A percentile compares a stretch with the other conserved stretches of the same genome.
phyloP scores from a whole-genome alignment of 768 basidiomycete species.

The Suillus americanus region DNA sequence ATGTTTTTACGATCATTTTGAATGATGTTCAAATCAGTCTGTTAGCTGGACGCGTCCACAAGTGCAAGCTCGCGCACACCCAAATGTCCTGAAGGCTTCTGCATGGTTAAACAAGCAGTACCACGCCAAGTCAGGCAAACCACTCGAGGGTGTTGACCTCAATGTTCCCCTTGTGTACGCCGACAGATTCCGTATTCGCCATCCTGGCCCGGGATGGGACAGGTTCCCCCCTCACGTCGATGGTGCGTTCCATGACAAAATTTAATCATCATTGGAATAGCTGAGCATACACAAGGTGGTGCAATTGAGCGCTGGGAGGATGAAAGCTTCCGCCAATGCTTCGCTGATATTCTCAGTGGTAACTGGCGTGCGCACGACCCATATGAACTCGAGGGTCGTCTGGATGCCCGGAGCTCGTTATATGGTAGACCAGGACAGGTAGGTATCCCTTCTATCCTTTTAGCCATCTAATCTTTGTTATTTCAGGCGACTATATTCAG shows the following conservation, averaged over 20 bases:
- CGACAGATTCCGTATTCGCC: constrained; percentile 74
- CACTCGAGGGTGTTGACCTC: constrained; percentile 56
- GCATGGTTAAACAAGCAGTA: constrained; percentile 68
- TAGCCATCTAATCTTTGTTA: constrained; percentile 2
- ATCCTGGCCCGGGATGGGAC: constrained; percentile 59
- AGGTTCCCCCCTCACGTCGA: constrained; percentile 56
- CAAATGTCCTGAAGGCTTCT: constrained; percentile 57
- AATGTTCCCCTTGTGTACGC: constrained; percentile 66
- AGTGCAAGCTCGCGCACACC: constrained; percentile 66
- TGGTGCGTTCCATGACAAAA: constrained; percentile 35
- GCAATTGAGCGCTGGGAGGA: constrained; percentile 79
- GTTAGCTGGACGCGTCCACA: constrained; percentile 52
- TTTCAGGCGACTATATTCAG: constrained; percentile 49
- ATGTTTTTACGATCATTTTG: neutral
- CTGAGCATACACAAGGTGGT: constrained; percentile 48
- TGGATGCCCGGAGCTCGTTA: constrained; percentile 61
- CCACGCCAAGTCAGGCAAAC: constrained; percentile 38
- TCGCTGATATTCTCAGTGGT: constrained; percentile 58
- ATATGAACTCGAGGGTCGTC: constrained; percentile 58
- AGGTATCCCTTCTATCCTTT: constrained; percentile 6
- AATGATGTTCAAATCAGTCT: neutral
- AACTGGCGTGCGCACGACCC: constrained; percentile 68
- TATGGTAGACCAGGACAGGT: constrained; percentile 60
- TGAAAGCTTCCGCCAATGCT: constrained; percentile 54
- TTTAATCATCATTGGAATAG: neutral